Base-by-base conservation (phyloP, 768 basidiomycete species). In the Amanita pallidorosea region DNA sequence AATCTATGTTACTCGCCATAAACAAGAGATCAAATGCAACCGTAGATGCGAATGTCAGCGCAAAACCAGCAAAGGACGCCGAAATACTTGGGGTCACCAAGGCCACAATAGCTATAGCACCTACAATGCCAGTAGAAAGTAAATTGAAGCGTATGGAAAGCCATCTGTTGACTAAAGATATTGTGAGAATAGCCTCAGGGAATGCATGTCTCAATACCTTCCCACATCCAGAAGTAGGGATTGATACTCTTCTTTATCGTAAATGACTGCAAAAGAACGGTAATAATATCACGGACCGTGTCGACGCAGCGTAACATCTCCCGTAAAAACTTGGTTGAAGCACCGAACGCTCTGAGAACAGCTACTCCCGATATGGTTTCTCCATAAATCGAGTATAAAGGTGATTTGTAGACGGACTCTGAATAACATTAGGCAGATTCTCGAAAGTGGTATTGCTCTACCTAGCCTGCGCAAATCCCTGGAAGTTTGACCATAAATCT, bases 221-320 rank as follows among this genome's bases (percentile, higher is more conserved):
- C 86, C 88, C 87, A 92, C 77, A 87, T 85, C 92, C 92, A 94
- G 60, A 87, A 91, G 62, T 81, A 86, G 3, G 88, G 88, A 60
- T 80, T 88, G 13, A 79, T 59, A 53, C 75, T 76, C 72, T 75
- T 50, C 20, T 9, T 9, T 35, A 18, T 25, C 27, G n/a, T 53
- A 27, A 45, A 12, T 27, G 49, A 22, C 35, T n/a, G 40, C 15
- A 12, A 8, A 25, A 47, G 49, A 25, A 22, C 4, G 31, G 22
- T 2, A 25, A 49, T 13, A 2, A 31, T 15, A 54, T 54, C 9
- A 66, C 81, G 55, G 54, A 88, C 85, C 33, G 86, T 88, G 60
- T 91, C 88, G 18, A 86, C 84, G 54, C 80, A 86, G 47, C 80
- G 76, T 9, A 88, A 69, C 87, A 91, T 89, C 56, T 90, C 88